These are phyloP conservation scores for Corymbia citriodora DNA, from an alignment of 441 rosid genomes.

Conservation along the genomic window DNA sequence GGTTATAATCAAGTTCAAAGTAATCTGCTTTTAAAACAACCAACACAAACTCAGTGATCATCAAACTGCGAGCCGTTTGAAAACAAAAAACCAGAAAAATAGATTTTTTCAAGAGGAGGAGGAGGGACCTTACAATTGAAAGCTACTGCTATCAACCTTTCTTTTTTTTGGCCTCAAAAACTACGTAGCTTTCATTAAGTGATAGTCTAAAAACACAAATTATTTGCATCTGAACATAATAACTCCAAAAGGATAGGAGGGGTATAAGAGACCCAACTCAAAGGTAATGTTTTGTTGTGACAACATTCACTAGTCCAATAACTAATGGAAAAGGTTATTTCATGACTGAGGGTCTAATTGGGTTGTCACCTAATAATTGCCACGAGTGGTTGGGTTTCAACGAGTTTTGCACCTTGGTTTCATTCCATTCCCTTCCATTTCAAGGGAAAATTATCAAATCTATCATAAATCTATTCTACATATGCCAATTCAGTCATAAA, in stretches of 20 bases:
- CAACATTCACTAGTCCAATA: no score
- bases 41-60: neutral
- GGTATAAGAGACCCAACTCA: no score
- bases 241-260: no score
- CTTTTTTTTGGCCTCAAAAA: no score
- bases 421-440: neutral
- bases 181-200: no score
- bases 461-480: fast-evolving
- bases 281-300: no score
- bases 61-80: neutral
- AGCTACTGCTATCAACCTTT: neutral
- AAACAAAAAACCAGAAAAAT: fast-evolving
- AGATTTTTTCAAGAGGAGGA: neutral
- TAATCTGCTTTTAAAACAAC: neutral
- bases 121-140: neutral
- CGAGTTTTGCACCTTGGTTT: neutral
- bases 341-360: neutral
- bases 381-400: no score
- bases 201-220: no score
- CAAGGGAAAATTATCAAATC: neutral
- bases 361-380: neutral
- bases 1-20: neutral
- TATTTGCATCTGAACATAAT: no score
- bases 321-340: neutral
- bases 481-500: fast-evolving